Evolutionary conservation across 2,329 filamentous ascomycete genomes (phyloP), one percentile per base, ranked within the genome.

Genomic region (Talaromyces amestolkiae): DNA sequence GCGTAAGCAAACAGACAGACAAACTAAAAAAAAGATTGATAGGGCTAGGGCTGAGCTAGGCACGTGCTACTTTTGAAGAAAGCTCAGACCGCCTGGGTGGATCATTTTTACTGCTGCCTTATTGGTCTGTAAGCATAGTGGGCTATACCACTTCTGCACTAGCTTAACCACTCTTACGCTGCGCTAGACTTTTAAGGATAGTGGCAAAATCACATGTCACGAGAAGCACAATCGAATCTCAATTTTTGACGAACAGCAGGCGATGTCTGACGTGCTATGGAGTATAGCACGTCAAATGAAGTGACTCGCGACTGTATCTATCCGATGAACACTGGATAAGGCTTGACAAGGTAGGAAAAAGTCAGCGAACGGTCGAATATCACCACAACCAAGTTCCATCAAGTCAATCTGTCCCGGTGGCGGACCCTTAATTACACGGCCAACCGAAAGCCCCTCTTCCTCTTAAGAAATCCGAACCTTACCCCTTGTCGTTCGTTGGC

Each of bases 41-140:
- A 71, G 69, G 72, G 71, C 58, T 71, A 66, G 69, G 71, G 68
- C 39, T 67, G 56, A 1, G 0, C 22, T 0, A 0, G n/a, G 15
- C 15, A 62, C 60, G 60, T 62, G 60, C 15, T 17, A 2, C 10
- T 2, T 31, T 31, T 15, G 11, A 3, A 27, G 45, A 24, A 31
- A 27, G 31, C 45, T 61, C 47, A 24, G 58, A 24, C 59, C 19
- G 59, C 22, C 33, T n/a, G 35, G 11, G 11, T 37, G 15, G 19
- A 8, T n/a, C 19, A 15, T 35, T 8, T 7, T 5, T 3, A 7
- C 9, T 7, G 15, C 2, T 15, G 13, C n/a, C 2, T 35, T 10
- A 49, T 60, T 60, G 58, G 58, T 15, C 19, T 24, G 3, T n/a
- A 35, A 35, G 1, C 6, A n/a, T 15, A 33, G 0, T 0, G 1